These are phyloP conservation scores for Hypoxylon fragiforme DNA, from an alignment of 495 filamentous ascomycete genomes.

Conservation along the genomic window DNA sequence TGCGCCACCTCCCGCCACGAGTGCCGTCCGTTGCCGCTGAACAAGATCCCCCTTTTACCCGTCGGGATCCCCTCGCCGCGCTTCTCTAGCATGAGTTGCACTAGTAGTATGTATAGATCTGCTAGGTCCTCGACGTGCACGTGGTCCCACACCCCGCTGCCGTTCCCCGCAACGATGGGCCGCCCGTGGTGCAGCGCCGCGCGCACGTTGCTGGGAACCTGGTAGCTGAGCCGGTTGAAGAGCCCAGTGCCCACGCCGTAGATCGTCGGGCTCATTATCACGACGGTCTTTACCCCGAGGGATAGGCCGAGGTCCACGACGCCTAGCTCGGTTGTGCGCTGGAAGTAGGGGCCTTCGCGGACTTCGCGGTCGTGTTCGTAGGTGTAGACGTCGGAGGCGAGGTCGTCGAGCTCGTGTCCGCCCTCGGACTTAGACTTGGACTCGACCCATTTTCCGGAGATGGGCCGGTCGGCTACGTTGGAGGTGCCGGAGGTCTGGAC, in stretches of 20 bases:
- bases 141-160: conserved; percentile 50
- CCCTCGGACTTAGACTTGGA: too few relatives aligned
- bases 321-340: conserved; percentile 52
- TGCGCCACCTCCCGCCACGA: conserved; percentile 45
- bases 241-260: conserved; percentile 51
- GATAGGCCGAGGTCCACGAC: conserved; percentile 46
- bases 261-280: conserved; percentile 54
- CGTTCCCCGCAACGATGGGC: conserved; percentile 42
- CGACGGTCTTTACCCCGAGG: conserved; percentile 47
- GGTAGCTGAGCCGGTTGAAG: conserved; percentile 47
- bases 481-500: conserved; percentile 56
- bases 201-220: conserved; percentile 40
- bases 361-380: conserved; percentile 44
- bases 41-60: conserved; percentile 51
- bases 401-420: conserved; percentile 46
- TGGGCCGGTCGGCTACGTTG: conserved; percentile 50
- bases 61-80: conserved; percentile 41
- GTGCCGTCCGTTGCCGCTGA: conserved; percentile 46
- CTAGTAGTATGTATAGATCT: conserved; percentile 42
- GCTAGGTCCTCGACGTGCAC: conserved; percentile 54
- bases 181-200: conserved; percentile 36
- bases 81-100: conserved; percentile 34
- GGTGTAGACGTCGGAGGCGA: conserved; percentile 45
- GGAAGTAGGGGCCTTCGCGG: conserved; percentile 38
- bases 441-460: conserved; percentile 39